Evolutionary conservation across 441 rosid genomes (phyloP).

Genomic region (Theobroma grandiflorum): DNA sequence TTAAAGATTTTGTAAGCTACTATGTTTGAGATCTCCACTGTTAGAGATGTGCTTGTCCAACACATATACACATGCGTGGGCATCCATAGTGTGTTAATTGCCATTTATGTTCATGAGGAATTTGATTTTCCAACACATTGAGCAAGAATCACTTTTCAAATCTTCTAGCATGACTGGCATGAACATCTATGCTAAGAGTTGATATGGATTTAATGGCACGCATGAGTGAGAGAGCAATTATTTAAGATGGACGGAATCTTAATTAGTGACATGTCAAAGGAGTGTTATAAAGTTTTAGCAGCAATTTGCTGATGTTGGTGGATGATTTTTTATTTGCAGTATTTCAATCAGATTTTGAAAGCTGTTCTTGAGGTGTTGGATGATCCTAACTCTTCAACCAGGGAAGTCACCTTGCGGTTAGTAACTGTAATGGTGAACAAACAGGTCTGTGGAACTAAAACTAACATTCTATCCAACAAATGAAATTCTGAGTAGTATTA

Average conservation of each 20-base stretch:
- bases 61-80: background rate
- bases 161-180: background rate
- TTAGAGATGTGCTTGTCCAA: constrained; percentile 6
- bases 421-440: constrained; percentile 44
- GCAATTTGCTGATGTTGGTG: constrained; percentile 6
- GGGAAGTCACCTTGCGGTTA: constrained; percentile 41
- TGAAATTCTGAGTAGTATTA: background rate
- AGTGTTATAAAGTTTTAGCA: background rate
- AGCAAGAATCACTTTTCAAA: constrained; percentile 12
- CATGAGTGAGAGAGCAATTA: background rate
- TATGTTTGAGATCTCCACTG: constrained; percentile 13
- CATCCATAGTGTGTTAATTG: background rate
- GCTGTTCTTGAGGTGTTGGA: constrained; percentile 46
- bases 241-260: constrained; percentile 5
- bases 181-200: background rate
- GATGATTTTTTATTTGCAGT: constrained; percentile 35
- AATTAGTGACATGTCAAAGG: background rate
- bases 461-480: background rate
- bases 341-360: constrained; percentile 53
- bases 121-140: background rate
- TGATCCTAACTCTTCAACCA: constrained; percentile 39
- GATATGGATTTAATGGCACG: background rate
- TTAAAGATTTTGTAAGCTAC: background rate
- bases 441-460: constrained; percentile 40
- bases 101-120: constrained; percentile 3